Evolutionary conservation across 257 asterid genomes (phyloP), one percentile per base, ranked within the genome.

Genomic region (Osmanthus fragrans): DNA sequence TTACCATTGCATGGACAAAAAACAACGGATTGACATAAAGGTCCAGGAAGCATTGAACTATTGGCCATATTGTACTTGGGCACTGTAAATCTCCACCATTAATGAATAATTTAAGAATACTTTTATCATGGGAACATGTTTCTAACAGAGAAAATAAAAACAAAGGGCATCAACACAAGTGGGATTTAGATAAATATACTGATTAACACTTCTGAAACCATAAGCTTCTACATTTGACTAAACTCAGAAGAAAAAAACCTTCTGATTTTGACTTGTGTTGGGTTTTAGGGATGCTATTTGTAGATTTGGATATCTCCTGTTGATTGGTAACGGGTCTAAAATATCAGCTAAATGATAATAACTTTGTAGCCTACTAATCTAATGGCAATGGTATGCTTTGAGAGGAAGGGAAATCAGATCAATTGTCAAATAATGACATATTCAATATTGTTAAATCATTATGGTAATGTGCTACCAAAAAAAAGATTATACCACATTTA

Each of bases 211-310:
- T 64, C 42, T 40, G 73, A 67, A 76, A 30, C 11, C 11, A 58
- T 30, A 21, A 77, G 29, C 23, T 39, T 56, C 27, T 34, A 58
- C 45, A 71, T 60, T 65, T 58, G 72, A 37, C 23, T 39, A 71
- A 45, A 63, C 51, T 64, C 75, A n/a, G 77, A 37, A 39, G 77
- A 77, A 60, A 34, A 34, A 32, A 49, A 16, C 60, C 60, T 16
- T 49, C 60, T 49, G 7, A 49, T 49, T 49, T 49, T 49, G 7
- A 49, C 5, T 49, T 49, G 21, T 16, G 3, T 16, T 16, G 60
- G 21, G 21, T 49, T 49, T 49, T 5, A 49, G 21, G 60, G 60
- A 49, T 49, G 49, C 49, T 2, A 11, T 0, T 18, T 49, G 60
- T 49, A 49, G 60, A 4, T 49, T 49, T 49, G 60, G 60, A 49